phyloP scores from a whole-genome alignment of 345 rosid species.

The Brassica cretica region DNA sequence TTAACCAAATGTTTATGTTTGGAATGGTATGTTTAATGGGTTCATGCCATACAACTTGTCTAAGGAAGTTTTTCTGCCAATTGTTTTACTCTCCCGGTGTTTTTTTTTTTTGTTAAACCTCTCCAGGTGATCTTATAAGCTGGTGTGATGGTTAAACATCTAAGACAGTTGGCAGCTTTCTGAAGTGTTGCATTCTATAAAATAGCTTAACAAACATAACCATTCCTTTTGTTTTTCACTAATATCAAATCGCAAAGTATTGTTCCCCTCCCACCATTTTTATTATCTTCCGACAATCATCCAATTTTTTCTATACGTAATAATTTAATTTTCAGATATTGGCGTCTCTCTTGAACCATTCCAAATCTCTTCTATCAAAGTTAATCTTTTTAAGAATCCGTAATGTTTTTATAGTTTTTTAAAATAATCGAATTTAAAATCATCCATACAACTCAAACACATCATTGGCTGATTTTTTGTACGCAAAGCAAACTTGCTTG shows the following conservation, averaged over 20 bases:
- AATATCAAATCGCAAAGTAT: too few species aligned
- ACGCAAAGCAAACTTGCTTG: too few species aligned
- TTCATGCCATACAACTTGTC: constrained; percentile 41
- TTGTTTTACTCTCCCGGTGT: constrained; percentile 67
- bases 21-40: constrained; percentile 74
- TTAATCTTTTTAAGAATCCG: too few species aligned
- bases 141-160: constrained; percentile 48
- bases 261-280: too few species aligned
- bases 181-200: too few species aligned
- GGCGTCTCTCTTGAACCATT: neutral
- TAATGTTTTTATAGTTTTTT: too few species aligned
- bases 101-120: too few species aligned
- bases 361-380: neutral
- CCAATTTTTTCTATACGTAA: too few species aligned
- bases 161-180: constrained; percentile 45
- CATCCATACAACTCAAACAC: neutral
- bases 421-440: neutral
- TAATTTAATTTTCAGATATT: neutral
- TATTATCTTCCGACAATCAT: too few species aligned
- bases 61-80: constrained; percentile 48
- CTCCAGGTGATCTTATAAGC: constrained; percentile 44
- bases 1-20: constrained; percentile 44
- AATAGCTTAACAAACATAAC: too few species aligned
- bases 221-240: too few species aligned
- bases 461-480: neutral